Evolutionary conservation across 148 eudicot genomes (phyloP).

Genomic region (Gaultheria prostrata): DNA sequence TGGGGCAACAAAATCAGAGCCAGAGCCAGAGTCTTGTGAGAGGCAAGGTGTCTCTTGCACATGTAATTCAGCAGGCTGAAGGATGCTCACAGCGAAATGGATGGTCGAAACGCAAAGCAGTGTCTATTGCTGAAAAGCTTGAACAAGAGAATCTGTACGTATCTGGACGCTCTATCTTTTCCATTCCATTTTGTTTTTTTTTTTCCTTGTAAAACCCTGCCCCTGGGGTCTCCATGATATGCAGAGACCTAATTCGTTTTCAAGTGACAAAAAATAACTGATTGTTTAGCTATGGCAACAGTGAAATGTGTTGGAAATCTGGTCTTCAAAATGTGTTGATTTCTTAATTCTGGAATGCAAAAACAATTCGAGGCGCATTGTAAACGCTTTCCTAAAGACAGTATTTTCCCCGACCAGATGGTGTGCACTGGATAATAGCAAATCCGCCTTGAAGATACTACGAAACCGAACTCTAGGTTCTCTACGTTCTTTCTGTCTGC

Average conservation of each 20-base stretch:
- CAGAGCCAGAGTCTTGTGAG: conserved; percentile 68
- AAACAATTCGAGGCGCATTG: no score
- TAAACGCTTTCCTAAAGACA: no score
- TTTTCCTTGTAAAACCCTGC: neutral
- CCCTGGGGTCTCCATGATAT: neutral
- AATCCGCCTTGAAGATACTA: no score
- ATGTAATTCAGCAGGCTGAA: conserved; percentile 85
- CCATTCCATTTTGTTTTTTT: neutral
- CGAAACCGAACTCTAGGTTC: no score
- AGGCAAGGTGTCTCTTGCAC: conserved; percentile 88
- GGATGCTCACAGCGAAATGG: conserved; percentile 56
- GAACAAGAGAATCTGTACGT: conserved; percentile 97
- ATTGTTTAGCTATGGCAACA: neutral
- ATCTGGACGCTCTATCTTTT: neutral
- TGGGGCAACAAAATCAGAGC: conserved; percentile 48
- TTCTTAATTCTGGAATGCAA: no score
- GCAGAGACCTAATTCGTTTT: neutral
- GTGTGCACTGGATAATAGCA: no score
- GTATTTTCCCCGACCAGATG: no score
- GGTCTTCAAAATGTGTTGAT: no score
- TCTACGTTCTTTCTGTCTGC: no score
- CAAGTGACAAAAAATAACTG: neutral
- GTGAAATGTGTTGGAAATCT: no score
- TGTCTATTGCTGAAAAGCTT: conserved; percentile 91
- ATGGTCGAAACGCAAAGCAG: conserved; percentile 90